Conservation (phyloP, 179 eudicot genomes). For the Silene noctiflora region DNA sequence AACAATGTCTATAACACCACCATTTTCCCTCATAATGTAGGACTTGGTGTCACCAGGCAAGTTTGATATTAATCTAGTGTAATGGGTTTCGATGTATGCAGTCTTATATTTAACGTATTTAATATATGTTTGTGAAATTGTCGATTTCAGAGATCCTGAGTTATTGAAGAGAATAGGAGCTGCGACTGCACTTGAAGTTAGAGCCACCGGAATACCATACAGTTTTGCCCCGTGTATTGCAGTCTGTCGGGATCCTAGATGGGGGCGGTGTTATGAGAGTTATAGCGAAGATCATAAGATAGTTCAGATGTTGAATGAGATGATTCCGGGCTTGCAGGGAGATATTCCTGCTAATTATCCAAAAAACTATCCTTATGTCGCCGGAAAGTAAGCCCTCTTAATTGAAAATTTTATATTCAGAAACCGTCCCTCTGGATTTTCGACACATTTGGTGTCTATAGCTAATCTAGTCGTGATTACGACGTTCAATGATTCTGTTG, state of each 20-base stretch:
- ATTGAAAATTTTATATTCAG: neutral
- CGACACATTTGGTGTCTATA: neutral
- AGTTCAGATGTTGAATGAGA: slow-evolving; percentile 42
- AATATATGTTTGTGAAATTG: neutral
- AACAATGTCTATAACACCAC: slow-evolving; percentile 64
- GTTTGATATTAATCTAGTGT: too few relatives aligned
- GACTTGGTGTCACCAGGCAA: slow-evolving; percentile 83
- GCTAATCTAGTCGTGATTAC: neutral
- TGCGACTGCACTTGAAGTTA: slow-evolving; percentile 46
- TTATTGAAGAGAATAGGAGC: slow-evolving; percentile 45
- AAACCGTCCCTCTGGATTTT: neutral
- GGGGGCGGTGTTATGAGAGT: slow-evolving; percentile 51
- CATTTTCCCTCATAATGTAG: slow-evolving; percentile 75
- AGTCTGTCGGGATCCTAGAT: slow-evolving; percentile 45
- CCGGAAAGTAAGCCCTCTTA: slow-evolving; percentile 30
- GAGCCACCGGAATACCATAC: slow-evolving; percentile 48
- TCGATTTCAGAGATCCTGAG: slow-evolving; percentile 33
- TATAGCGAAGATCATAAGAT: slow-evolving; percentile 42
- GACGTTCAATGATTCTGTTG: neutral
- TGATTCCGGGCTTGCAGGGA: slow-evolving; percentile 47
- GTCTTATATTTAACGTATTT: too few relatives aligned
- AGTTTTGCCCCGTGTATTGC: slow-evolving; percentile 44
- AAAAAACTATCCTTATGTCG: slow-evolving; percentile 36
- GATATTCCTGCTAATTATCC: slow-evolving; percentile 40
- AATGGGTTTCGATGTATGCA: too few relatives aligned